phyloP scores from a whole-genome alignment of 352 stramenopile genomes.

The Phytopythium oedochilum region DNA sequence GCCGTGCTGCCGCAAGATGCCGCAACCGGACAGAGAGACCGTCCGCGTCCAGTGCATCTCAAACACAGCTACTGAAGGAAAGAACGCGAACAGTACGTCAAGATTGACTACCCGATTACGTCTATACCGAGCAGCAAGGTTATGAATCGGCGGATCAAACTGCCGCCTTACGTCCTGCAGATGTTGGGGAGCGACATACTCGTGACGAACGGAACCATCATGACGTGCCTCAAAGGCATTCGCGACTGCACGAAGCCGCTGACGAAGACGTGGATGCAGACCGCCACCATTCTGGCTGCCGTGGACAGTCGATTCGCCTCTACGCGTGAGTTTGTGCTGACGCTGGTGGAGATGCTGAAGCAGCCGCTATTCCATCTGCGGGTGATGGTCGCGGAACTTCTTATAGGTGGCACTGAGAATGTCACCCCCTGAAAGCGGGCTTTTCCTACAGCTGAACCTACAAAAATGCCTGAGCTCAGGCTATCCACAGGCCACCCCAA shows the following conservation, averaged over 20 bases:
- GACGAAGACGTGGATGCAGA: neutral
- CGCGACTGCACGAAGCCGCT: neutral
- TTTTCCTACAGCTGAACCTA: no score
- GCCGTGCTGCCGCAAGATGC: neutral
- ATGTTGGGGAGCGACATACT: neutral
- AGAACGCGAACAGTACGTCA: neutral
- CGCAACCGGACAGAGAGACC: neutral
- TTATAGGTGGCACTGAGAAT: no score
- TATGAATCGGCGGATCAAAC: neutral
- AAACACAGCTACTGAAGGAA: neutral
- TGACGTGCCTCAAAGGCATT: neutral
- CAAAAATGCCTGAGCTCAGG: no score
- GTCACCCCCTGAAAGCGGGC: no score
- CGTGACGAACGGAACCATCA: neutral
- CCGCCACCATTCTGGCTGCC: neutral
- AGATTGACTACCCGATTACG: neutral
- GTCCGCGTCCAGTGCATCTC: neutral
- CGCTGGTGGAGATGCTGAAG: neutral
- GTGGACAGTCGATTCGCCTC: neutral
- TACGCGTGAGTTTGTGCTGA: neutral
- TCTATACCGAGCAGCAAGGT: neutral
- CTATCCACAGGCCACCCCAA: no score
- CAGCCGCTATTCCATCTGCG: neutral
- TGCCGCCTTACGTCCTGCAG: neutral
- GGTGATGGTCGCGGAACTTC: no score